Conservation (phyloP, 2,329 filamentous ascomycete genomes). For the Diaporthe ampelina region DNA sequence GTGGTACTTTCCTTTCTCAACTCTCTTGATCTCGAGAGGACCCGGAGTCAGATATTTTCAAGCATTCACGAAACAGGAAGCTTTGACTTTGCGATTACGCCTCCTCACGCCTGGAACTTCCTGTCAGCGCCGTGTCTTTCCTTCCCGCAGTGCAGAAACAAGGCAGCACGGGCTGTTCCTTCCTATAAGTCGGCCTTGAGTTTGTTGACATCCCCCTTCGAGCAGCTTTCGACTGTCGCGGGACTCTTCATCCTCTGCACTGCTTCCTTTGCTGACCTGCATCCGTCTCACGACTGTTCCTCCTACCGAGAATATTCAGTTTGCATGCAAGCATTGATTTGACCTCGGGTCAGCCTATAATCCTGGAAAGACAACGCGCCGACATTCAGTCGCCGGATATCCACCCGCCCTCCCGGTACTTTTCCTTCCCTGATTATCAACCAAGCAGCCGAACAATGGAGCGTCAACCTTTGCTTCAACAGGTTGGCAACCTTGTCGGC, state of each 20-base stretch:
- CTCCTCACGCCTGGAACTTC: not conserved
- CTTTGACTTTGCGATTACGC: not conserved
- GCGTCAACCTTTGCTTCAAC: slow-evolving; percentile 42
- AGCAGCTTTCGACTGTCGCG: not conserved
- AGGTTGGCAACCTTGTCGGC: slow-evolving; percentile 25
- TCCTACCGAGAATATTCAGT: not conserved
- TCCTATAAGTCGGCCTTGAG: slow-evolving; percentile 5
- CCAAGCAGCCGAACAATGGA: slow-evolving; percentile 39
- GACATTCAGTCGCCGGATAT: slow-evolving; percentile 7
- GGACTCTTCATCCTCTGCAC: not conserved
- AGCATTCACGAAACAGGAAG: not conserved
- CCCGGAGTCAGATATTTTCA: not conserved
- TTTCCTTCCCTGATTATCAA: slow-evolving; percentile 36
- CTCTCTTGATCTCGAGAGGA: not conserved
- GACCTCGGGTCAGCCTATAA: slow-evolving; percentile 34
- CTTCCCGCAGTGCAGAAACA: not conserved
- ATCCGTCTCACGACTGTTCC: not conserved
- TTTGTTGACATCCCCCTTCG: slow-evolving; percentile 19
- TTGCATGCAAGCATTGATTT: slow-evolving; percentile 34
- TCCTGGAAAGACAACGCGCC: slow-evolving; percentile 33
- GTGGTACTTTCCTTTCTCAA: not conserved
- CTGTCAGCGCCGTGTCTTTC: not conserved
- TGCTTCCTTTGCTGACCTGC: not conserved
- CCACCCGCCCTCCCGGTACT: slow-evolving; percentile 30
- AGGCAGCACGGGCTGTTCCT: not conserved